Base-by-base conservation (phyloP, 306 rosid genomes). In the Trifolium repens region DNA sequence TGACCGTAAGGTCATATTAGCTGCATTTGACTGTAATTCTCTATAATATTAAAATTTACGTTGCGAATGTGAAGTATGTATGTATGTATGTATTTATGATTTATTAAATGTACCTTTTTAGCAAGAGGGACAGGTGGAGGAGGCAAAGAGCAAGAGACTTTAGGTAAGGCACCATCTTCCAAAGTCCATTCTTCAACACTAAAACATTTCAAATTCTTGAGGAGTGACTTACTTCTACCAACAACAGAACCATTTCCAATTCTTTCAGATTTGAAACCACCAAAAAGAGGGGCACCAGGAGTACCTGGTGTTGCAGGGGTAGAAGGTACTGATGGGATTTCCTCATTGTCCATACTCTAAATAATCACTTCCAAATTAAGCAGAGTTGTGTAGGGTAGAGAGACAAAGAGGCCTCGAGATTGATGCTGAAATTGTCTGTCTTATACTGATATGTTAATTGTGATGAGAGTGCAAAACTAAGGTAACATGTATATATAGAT, bases 271-370 rank as follows among this genome's bases (percentile, higher is more conserved):
- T 59, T 89, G 79, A 83, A 83, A 12, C 92, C 84, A 35, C 92
- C 88, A 80, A 91, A 91, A 40, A 91, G 87, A 75, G 96, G 94
- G 40, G 85, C 90, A 52, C 92, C 96, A 10, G 90, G 96, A 47
- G 94, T 91, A 2, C 92, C 91, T 72, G 97, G 97, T 60, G 97
- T 89, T 30, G 85, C 89, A 43, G 91, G 94, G 16, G 90, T 86
- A n/a, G 92, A 85, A 12, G 91, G 71, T 66, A 42, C 17, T 66
- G 71, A 67, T 67, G 72, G 86, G 61, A 84, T 86, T 80, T 86
- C 90, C 10, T 86, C 89, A 57, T 72, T 84, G 15, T 83, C 85
- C 90, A 86, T 88, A 66, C 76, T 70, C 67, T 35, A 10, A 50
- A 42, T 64, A 58, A 58, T 58, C 78, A 67, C 39, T 67, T 69